phyloP scores from a whole-genome alignment of 2,329 filamentous ascomycete species.

The Trichoderma sp. region DNA sequence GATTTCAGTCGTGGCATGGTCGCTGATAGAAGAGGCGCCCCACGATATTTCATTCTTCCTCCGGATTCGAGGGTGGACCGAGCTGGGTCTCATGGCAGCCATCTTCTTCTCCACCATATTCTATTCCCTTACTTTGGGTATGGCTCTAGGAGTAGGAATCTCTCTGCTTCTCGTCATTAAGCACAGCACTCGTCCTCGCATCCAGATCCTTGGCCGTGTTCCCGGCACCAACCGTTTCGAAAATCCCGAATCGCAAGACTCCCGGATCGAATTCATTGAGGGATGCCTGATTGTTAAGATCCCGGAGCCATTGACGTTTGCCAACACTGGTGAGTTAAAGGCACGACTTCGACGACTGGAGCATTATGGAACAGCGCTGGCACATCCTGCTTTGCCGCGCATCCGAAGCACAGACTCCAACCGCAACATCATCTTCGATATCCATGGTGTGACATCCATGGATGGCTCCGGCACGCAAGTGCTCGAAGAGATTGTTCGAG shows the following conservation, averaged over 20 bases:
- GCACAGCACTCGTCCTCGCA: slow-evolving; percentile 88
- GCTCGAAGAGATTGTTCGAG: slow-evolving; percentile 81
- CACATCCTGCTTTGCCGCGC: slow-evolving; percentile 85
- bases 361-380: slow-evolving; percentile 81
- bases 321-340: slow-evolving; percentile 92
- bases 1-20: slow-evolving; percentile 94
- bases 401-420: slow-evolving; percentile 80
- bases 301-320: slow-evolving; percentile 93
- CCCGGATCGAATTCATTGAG: slow-evolving; percentile 83
- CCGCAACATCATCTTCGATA: slow-evolving; percentile 92
- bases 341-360: slow-evolving; percentile 81
- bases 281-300: slow-evolving; percentile 97
- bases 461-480: slow-evolving; percentile 95
- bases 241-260: slow-evolving; percentile 76
- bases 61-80: slow-evolving; percentile 81
- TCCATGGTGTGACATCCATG: slow-evolving; percentile 93
- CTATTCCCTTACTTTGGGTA: slow-evolving; percentile 91
- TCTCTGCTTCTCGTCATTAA: slow-evolving; percentile 88
- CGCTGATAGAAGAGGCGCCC: slow-evolving; percentile 91
- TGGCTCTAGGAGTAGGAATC: slow-evolving; percentile 89
- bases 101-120: slow-evolving; percentile 94
- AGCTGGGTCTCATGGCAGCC: slow-evolving; percentile 82
- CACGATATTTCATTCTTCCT: slow-evolving; percentile 91
- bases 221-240: slow-evolving; percentile 83
- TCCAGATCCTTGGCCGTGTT: slow-evolving; percentile 92